Evolutionary conservation across 2,329 filamentous ascomycete genomes (phyloP), one percentile per base, ranked within the genome.

Genomic region (Apiospora sp.): DNA sequence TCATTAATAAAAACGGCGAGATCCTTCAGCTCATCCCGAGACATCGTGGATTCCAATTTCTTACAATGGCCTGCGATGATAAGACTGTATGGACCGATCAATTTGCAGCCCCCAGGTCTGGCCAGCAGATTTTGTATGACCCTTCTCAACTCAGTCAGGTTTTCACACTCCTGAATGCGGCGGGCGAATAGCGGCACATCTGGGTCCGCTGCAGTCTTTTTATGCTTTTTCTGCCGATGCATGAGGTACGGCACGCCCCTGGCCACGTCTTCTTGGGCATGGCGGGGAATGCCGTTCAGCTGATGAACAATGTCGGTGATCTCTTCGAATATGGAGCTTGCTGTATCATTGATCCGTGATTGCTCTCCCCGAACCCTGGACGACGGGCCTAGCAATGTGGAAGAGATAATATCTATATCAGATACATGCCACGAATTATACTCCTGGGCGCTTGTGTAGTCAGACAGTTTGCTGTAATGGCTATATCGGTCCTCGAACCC

Each of bases 401-500:
- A 83, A 70, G 58, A 34, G 7, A 87, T 77, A 30, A 88, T 73
- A 75, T 88, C 87, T 67, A 83, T 77, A 67, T 83, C 79, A n/a
- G 78, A 80, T 49, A 87, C 80, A 48, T 81, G 81, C 84, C 83
- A 86, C 30, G 80, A 74, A 71, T 77, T 78, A 61, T 75, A 64
- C 41, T 19, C 16, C 14, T n/a, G n/a, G 34, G 10, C 19, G 10
- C 19, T 41, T 41, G 19, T n/a, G 37, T 41, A 14, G 10, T 22
- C 4, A 41, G n/a, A 41, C 30, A 7, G 34, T 12, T 41, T 3
- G 54, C 27, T 34, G 8, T 37, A 30, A n/a, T 34, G 54, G 0
- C 5, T 19, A 19, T 61, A 61, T n/a, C 16, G 30, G 19, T 37
- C 30, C 58, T 64, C 77, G 61, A 87, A 80, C 2, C 76, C 43